Evolutionary conservation across 345 rosid species (phyloP).

Genomic region (Acer negundo): DNA sequence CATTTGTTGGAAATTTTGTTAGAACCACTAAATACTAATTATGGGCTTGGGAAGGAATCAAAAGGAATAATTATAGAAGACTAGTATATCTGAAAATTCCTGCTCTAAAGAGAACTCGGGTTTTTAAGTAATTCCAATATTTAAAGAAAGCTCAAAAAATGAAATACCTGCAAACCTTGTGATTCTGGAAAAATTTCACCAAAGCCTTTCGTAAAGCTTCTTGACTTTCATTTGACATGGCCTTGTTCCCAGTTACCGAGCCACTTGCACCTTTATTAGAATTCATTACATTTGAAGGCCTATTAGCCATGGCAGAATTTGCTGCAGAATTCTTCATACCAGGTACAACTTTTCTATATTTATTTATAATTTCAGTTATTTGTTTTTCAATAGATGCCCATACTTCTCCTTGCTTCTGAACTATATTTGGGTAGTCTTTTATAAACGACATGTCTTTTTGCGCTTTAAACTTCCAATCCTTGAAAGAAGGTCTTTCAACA

Average conservation of each 20-base stretch:
- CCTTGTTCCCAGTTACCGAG: conserved; percentile 31
- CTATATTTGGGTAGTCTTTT: conserved; percentile 47
- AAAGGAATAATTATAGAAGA: background rate
- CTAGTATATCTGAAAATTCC: background rate
- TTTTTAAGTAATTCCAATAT: background rate
- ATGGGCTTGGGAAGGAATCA: background rate
- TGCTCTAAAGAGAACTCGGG: background rate
- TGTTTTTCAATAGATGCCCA: conserved; percentile 35
- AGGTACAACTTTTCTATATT: conserved; percentile 35
- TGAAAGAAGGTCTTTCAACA: conserved; percentile 45
- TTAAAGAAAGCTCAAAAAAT: background rate
- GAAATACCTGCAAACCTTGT: conserved; percentile 87
- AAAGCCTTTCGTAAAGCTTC: conserved; percentile 69
- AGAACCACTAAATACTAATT: background rate
- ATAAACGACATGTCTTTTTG: conserved; percentile 42
- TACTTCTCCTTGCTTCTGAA: conserved; percentile 37
- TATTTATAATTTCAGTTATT: conserved; percentile 13
- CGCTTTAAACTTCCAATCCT: conserved; percentile 63
- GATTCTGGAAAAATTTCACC: conserved; percentile 67
- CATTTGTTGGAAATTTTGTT: background rate
- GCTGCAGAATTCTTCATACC: conserved; percentile 30
- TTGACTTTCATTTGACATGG: conserved; percentile 61
- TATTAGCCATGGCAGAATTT: conserved; percentile 30
- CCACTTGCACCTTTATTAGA: conserved; percentile 44
- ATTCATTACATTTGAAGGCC: conserved; percentile 36